Evolutionary conservation across 495 filamentous ascomycete genomes (phyloP).

Genomic region (Tirmania nivea): DNA sequence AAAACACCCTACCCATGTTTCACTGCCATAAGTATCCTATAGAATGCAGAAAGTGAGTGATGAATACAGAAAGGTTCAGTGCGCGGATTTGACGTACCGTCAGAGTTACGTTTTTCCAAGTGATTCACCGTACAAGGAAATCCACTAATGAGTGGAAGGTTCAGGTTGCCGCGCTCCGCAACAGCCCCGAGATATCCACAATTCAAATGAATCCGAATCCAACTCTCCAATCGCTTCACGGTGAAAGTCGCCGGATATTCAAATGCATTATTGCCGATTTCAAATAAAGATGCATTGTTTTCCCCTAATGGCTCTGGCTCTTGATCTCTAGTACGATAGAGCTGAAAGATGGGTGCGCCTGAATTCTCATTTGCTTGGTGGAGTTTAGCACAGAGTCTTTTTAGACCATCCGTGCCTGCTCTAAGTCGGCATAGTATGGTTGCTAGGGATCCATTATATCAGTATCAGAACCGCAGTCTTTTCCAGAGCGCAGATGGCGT

Average conservation of each 20-base stretch:
- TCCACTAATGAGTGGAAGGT: background rate
- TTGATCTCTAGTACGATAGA: background rate
- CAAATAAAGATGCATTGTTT: background rate
- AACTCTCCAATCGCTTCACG: background rate
- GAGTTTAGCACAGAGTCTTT: background rate
- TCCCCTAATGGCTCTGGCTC: background rate
- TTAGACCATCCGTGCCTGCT: background rate
- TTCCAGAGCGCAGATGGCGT: too few species aligned
- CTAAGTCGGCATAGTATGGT: slow-evolving; percentile 1
- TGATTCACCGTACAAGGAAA: background rate
- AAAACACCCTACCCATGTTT: too few species aligned
- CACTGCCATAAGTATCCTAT: too few species aligned
- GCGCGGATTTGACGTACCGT: too few species aligned
- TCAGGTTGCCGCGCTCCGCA: too few species aligned
- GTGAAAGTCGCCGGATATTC: background rate
- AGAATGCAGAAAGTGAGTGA: too few species aligned
- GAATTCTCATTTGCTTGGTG: background rate
- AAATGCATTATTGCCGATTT: background rate
- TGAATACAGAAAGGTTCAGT: too few species aligned
- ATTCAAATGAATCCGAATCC: background rate
- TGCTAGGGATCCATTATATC: background rate
- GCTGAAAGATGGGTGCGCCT: background rate
- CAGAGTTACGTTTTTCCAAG: too few species aligned
- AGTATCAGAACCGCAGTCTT: background rate
- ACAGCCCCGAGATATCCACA: background rate